Conservation (phyloP, 2,329 filamentous ascomycete species). For the Paecilomyces fulvus region DNA sequence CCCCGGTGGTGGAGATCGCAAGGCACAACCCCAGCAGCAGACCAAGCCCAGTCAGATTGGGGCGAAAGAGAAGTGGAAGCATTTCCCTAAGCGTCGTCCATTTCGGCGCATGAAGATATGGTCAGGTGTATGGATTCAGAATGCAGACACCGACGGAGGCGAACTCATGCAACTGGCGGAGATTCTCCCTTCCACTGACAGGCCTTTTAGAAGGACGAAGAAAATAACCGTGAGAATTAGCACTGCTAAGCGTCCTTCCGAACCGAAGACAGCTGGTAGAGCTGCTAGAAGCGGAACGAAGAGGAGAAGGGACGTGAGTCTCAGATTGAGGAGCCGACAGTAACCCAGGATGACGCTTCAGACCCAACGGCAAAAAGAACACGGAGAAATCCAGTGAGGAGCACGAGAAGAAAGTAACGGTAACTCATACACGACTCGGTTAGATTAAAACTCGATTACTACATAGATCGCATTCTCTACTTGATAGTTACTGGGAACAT, state of each 20-base stretch:
- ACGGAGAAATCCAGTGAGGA: not conserved
- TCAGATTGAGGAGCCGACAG: not conserved
- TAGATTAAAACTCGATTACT: not conserved
- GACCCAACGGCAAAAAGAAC: not conserved
- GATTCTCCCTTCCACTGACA: not conserved
- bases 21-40: not conserved
- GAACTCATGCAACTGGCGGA: not conserved
- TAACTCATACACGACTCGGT: not conserved
- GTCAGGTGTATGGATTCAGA: not conserved
- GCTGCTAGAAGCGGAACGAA: not conserved
- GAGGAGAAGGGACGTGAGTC: not conserved
- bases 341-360: not conserved
- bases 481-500: not conserved
- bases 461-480: not conserved
- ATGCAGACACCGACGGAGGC: not conserved
- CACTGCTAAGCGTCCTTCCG: not conserved
- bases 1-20: not conserved
- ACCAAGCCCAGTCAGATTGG: not conserved
- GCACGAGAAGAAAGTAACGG: not conserved
- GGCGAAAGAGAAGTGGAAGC: not conserved
- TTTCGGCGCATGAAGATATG: constrained; percentile 2
- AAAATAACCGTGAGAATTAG: not conserved
- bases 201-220: not conserved
- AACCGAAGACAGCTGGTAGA: not conserved
- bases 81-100: not conserved